Evolutionary conservation across 345 rosid genomes (phyloP).

Genomic region (Cardamine resedifolia): DNA sequence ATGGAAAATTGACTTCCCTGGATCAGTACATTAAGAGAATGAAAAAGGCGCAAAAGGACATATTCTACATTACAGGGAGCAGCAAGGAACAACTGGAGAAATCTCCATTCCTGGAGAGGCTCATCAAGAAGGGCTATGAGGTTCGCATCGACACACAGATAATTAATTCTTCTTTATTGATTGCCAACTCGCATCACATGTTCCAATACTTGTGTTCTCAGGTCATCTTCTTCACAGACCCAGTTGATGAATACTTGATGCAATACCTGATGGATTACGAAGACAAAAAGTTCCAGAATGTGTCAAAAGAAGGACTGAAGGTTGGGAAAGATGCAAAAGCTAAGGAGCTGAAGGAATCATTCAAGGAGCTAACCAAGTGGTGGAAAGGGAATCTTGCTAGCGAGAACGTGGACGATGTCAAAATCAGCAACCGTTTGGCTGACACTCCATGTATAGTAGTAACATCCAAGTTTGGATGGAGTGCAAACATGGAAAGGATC

Average conservation of each 20-base stretch:
- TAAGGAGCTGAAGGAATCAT: conserved; percentile 89
- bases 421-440: conserved; percentile 84
- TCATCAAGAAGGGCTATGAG: conserved; percentile 92
- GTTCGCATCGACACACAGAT: conserved; percentile 37
- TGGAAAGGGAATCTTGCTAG: conserved; percentile 76
- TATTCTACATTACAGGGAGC: conserved; percentile 92
- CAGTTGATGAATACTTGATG: conserved; percentile 97
- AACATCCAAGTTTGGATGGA: conserved; percentile 95
- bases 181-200: neutral
- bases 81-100: conserved; percentile 92
- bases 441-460: conserved; percentile 95
- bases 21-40: conserved; percentile 96
- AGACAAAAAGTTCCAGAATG: conserved; percentile 92
- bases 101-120: conserved; percentile 96
- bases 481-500: conserved; percentile 97
- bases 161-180: neutral
- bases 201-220: conserved; percentile 36
- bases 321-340: conserved; percentile 73
- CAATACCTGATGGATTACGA: conserved; percentile 98
- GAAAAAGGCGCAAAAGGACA: conserved; percentile 83
- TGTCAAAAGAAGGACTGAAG: conserved; percentile 89
- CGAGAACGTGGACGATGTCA: conserved; percentile 91
- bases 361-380: conserved; percentile 95
- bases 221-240: conserved; percentile 98
- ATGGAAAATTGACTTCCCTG: conserved; percentile 87